Evolutionary conservation across 371 early-diverging fungal genomes (phyloP), one percentile per base, ranked within the genome.

Genomic region (Mortierella sp.): DNA sequence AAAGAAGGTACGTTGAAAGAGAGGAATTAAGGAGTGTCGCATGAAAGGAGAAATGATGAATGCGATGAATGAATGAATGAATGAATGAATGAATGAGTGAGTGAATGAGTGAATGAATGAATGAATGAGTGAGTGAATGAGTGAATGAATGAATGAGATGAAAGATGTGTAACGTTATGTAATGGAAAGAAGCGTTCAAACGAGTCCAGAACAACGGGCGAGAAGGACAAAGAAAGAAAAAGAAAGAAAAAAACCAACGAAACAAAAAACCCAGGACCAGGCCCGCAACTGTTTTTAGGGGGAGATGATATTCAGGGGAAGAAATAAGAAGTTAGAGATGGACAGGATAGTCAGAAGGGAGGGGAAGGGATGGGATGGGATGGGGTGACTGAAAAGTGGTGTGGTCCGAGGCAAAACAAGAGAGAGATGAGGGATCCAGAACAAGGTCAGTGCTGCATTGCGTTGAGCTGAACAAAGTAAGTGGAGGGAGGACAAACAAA

Each of bases 111-210:
- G n/a, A n/a, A n/a, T 50, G 5, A 26, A 48, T 9, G 65, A 48
- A 52, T 45, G 57, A 70, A 58, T 55, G 71, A 75, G 28, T 48
- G 76, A 54, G 44, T 68, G 55, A 24, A n/a, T 10, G 55, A 44
- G 14, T 50, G 72, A 73, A 45, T 26, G 63, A 38, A 24, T 21
- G 28, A 55, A 57, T 28, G 54, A 21, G 28, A 47, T 28, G 68
- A 55, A 21, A 52, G 16, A 21, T 55, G 57, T 34, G n/a, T n/a
- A n/a, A n/a, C n/a, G n/a, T 38, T 38, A 38, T 38, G 31, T 31
- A 54, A 55, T 16, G 72, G 63, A 31, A 54, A 24, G 54, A 31
- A 48, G 26, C 58, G 52, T 26, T 38, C 44, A 55, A 52, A 74
- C 14, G 26, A 31, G 28, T 10, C 31, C 21, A 44, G 68, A 48